Base-by-base conservation (phyloP, 495 filamentous ascomycete genomes). In the Penicillium riverlandense region DNA sequence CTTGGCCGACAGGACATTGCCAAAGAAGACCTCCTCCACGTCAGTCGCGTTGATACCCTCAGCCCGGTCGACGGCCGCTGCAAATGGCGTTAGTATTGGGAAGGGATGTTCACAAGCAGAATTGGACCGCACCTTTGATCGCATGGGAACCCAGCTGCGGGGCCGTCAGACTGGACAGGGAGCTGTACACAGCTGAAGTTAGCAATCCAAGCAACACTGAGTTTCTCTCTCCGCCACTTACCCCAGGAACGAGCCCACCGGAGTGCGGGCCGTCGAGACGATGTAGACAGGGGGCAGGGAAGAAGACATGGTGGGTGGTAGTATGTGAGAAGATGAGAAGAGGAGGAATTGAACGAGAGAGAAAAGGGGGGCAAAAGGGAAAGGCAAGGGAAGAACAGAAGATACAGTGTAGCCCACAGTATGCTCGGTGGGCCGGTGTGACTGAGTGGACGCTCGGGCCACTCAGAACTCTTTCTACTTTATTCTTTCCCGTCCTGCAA, bases 1-100 rank as follows among this genome's bases (percentile, higher is more conserved):
- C 90, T 89, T 89, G 57, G 91, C 92, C 36, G 90, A 94, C 53
- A 98, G 78, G 41, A 98, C 92, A 75, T 98, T 98, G 58, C 92
- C 92, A 56, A 95, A 92, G 76, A 92, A 94, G 58, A 97, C 87
- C 59, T 98, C 92, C 60, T 97, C 79, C 15, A 98, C 88, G 61
- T 92, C 76, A 46, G 84, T 76, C 37, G 88, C 74, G 63, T 91
- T 85, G 69, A 98, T 78, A 50, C 83, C 81, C 45, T 91, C 85
- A 30, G 86, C 88, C 52, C 85, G 83, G 62, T 88, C 82, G 51
- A 98, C 72, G 46, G 90, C 90, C 63, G 87, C 88, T 91, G 49
- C 38, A 41, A 35, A 16, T 12, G 37, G 3, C 27, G 38, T 61
- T 49, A 62, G 53, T 31, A 45, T 43, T 29, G 38, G 15, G 9